Percentiles rank a stretch among this genome's conserved stretches.
phyloP scores from a whole-genome alignment of 148 eudicot genomes.

The Heliosperma pusillum region DNA sequence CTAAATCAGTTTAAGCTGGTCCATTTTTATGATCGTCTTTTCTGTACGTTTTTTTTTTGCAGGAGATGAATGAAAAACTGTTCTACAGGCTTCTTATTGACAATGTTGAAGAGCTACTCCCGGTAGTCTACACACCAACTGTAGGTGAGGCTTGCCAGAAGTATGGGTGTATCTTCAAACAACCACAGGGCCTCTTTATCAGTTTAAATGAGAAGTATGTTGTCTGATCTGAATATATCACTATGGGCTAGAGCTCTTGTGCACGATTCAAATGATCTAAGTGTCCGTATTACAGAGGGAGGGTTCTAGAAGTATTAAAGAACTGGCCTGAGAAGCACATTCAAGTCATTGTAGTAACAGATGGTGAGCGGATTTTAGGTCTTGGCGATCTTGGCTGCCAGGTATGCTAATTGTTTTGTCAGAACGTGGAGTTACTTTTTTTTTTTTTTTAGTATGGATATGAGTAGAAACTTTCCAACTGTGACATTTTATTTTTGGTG shows the following conservation, averaged over 20 bases:
- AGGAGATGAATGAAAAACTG: conserved; percentile 77
- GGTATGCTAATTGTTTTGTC: conserved; percentile 36
- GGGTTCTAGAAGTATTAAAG: conserved; percentile 76
- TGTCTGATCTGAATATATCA: neutral
- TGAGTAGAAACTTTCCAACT: neutral
- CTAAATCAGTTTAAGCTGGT: neutral
- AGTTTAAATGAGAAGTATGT: conserved; percentile 84
- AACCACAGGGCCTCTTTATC: conserved; percentile 88
- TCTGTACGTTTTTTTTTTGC: conserved; percentile 21
- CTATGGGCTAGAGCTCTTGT: neutral
- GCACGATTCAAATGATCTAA: conserved; percentile 12
- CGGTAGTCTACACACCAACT: conserved; percentile 89
- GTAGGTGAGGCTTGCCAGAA: conserved; percentile 97
- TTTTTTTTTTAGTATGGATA: neutral
- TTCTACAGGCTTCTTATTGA: conserved; percentile 87
- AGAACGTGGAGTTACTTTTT: neutral
- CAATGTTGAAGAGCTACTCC: conserved; percentile 88
- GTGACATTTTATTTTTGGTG: neutral
- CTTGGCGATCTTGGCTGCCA: conserved; percentile 99
- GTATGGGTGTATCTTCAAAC: conserved; percentile 74
- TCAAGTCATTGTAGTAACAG: conserved; percentile 97
- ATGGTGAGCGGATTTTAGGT: conserved; percentile 94
- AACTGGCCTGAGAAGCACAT: conserved; percentile 95
- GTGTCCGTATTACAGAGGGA: conserved; percentile 52
- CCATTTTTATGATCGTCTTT: neutral